Conservation (phyloP, 2,329 filamentous ascomycete genomes). For the Colletotrichum camelliae region DNA sequence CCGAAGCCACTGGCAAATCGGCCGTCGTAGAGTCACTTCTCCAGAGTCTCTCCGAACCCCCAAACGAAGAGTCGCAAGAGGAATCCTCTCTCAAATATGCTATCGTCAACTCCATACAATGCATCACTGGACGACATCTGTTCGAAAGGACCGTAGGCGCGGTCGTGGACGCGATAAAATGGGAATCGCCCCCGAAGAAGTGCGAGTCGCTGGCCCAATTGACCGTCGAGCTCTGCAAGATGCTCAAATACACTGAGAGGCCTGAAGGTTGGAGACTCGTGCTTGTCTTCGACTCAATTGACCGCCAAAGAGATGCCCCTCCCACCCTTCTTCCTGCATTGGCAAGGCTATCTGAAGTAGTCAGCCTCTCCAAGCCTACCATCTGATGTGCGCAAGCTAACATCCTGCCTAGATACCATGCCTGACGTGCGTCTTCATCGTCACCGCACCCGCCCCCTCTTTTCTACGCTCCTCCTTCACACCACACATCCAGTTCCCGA, state of each 20-base stretch:
- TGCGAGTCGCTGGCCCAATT: constrained; percentile 85
- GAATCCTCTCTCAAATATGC: constrained; percentile 60
- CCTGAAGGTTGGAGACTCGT: constrained; percentile 67
- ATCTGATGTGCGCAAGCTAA: constrained; percentile 1
- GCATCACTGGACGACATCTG: constrained; percentile 78
- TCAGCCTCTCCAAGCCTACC: constrained; percentile 45
- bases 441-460: constrained; percentile 72
- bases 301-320: constrained; percentile 81
- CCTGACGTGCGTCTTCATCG: constrained; percentile 78
- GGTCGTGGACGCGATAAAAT: constrained; percentile 57
- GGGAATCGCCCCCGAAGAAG: constrained; percentile 57
- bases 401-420: constrained; percentile 68
- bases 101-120: constrained; percentile 74
- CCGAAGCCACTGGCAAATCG: constrained; percentile 87
- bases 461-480: constrained; percentile 73
- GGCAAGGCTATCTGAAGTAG: constrained; percentile 80
- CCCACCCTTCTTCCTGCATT: constrained; percentile 81
- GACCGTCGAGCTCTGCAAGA: constrained; percentile 71
- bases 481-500: constrained; percentile 76
- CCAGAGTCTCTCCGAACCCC: constrained; percentile 39
- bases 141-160: constrained; percentile 73
- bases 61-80: constrained; percentile 37
- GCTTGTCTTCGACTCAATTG: constrained; percentile 86
- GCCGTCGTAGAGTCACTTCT: constrained; percentile 71
- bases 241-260: constrained; percentile 55